Evolutionary conservation across 2,329 filamentous ascomycete species (phyloP).

Genomic region (Xylariaceae sp.): DNA sequence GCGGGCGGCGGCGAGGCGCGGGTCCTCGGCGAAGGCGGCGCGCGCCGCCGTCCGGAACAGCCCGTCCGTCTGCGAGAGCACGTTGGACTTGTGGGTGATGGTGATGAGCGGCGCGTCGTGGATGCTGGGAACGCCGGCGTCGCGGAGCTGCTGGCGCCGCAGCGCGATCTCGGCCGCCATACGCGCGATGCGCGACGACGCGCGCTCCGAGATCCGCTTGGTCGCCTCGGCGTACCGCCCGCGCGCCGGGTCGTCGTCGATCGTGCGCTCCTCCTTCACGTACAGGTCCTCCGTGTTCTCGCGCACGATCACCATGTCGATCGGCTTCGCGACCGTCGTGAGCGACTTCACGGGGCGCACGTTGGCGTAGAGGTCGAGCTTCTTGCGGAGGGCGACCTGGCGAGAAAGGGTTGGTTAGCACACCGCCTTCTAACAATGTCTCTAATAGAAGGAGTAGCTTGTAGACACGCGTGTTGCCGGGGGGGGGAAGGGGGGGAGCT

Average conservation of each 20-base stretch:
- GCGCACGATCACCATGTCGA: constrained; percentile 97
- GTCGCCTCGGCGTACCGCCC: constrained; percentile 94
- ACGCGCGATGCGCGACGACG: constrained; percentile 81
- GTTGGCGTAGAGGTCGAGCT: constrained; percentile 93
- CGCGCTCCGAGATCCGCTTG: constrained; percentile 91
- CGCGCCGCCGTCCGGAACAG: constrained; percentile 85
- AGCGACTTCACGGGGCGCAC: constrained; percentile 93
- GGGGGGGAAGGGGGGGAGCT: no score
- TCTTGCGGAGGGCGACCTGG: constrained; percentile 82
- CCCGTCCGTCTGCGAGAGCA: constrained; percentile 93
- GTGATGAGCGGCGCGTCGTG: constrained; percentile 79
- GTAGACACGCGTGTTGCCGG: no score
- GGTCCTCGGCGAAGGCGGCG: constrained; percentile 67
- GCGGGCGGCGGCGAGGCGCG: constrained; percentile 59
- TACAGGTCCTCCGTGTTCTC: constrained; percentile 99
- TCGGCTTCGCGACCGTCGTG: constrained; percentile 64
- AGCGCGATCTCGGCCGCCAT: constrained; percentile 96
- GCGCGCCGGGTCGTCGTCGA: constrained; percentile 63
- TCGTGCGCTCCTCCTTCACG: constrained; percentile 93
- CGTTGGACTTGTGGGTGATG: constrained; percentile 98
- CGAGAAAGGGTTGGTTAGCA: not conserved
- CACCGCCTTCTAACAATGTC: not conserved
- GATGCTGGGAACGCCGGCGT: constrained; percentile 58
- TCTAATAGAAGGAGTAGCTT: no score
- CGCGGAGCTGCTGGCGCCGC: constrained; percentile 79